A percentile compares a stretch with the other conserved stretches of the same genome.
phyloP scores from a whole-genome alignment of 2,329 filamentous ascomycete genomes.

The Hypoxylon sp. region DNA sequence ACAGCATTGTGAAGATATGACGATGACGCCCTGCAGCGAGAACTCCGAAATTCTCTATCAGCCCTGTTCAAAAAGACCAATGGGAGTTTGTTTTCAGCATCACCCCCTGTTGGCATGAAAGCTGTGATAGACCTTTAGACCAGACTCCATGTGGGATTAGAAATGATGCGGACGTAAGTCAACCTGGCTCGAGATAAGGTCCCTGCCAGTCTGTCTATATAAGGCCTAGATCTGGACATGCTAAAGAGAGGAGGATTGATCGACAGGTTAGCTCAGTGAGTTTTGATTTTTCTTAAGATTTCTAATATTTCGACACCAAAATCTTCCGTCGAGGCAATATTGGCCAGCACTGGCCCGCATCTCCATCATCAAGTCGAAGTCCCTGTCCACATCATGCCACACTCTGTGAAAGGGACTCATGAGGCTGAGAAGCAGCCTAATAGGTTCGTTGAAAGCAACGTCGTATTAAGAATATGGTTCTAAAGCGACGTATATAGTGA shows the following conservation, averaged over 20 bases:
- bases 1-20: slow-evolving; percentile 42
- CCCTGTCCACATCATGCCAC: slow-evolving; percentile 43
- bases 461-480: slow-evolving; percentile 24
- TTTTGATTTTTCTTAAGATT: slow-evolving; percentile 35
- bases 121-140: slow-evolving; percentile 28
- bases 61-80: slow-evolving; percentile 42
- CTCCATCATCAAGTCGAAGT: slow-evolving; percentile 5
- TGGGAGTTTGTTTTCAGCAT: slow-evolving; percentile 35
- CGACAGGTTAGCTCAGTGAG: slow-evolving; percentile 41
- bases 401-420: slow-evolving; percentile 35
- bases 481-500: slow-evolving; percentile 43
- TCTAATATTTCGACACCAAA: slow-evolving; percentile 21
- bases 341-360: slow-evolving; percentile 1
- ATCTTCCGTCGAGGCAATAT: slow-evolving; percentile 8
- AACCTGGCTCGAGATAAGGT: slow-evolving; percentile 22
- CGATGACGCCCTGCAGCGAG: slow-evolving; percentile 39
- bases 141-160: slow-evolving; percentile 31
- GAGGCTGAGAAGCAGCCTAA: slow-evolving; percentile 34
- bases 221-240: slow-evolving; percentile 23
- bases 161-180: slow-evolving; percentile 19
- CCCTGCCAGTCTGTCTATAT: slow-evolving; percentile 35
- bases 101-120: slow-evolving; percentile 36
- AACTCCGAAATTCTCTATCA: slow-evolving; percentile 35
- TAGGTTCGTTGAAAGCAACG: slow-evolving; percentile 41
- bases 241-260: neutral